Conservation (phyloP, 1,284 basidiomycete genomes). For the Kwoniella shivajii region DNA sequence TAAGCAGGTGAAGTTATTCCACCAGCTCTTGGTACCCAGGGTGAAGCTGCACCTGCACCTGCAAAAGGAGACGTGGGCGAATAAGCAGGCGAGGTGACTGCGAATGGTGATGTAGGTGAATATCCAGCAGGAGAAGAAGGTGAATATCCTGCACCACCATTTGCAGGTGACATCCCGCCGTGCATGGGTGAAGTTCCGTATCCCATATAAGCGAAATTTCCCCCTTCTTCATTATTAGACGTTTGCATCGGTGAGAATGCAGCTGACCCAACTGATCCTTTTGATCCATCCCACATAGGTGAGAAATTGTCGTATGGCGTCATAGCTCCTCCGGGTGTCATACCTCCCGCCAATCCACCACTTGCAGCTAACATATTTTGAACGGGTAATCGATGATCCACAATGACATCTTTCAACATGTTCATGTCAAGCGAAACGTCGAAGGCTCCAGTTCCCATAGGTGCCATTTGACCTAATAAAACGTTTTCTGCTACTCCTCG, state of each 20-base stretch:
- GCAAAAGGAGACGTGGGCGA: conserved; percentile 78
- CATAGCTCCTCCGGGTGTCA: conserved; percentile 84
- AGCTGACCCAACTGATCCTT: conserved; percentile 74
- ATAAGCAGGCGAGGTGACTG: conserved; percentile 48
- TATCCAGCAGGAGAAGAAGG: conserved; percentile 56
- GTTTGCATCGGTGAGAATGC: conserved; percentile 93
- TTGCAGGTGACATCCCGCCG: conserved; percentile 61
- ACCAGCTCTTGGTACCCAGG: conserved; percentile 64
- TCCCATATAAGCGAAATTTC: conserved; percentile 68
- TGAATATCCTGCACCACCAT: conserved; percentile 73
- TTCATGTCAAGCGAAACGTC: conserved; percentile 95
- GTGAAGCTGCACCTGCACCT: conserved; percentile 67
- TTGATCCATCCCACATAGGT: conserved; percentile 57
- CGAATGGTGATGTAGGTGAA: conserved; percentile 80
- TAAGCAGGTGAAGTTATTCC: conserved; percentile 57
- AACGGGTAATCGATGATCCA: conserved; percentile 88
- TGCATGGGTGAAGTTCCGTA: conserved; percentile 82
- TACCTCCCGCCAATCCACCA: conserved; percentile 69
- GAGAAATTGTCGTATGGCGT: conserved; percentile 93
- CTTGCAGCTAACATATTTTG: conserved; percentile 79
- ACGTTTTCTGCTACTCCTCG: conserved; percentile 98
- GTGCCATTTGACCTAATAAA: conserved; percentile 97
- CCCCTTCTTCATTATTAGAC: conserved; percentile 78
- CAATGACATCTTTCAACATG: conserved; percentile 98
- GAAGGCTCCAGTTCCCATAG: conserved; percentile 94